phyloP scores from a whole-genome alignment of 176 grass and related monocot genomes.

The Juncus inflexus region DNA sequence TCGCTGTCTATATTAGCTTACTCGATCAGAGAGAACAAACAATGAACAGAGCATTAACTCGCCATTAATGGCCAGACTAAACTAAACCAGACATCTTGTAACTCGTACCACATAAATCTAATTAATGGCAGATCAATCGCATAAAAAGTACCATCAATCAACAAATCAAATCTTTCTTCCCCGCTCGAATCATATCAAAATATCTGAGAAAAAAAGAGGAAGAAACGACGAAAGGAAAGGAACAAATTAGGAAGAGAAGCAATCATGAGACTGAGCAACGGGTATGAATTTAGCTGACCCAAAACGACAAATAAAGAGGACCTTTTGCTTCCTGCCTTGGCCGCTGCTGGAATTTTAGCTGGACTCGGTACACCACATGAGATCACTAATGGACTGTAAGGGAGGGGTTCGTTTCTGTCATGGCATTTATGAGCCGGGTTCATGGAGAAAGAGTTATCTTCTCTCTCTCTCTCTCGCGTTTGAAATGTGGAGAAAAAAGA shows the following conservation, averaged over 20 bases:
- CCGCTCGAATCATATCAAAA: too few species aligned
- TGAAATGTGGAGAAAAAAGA: slow-evolving; percentile 12
- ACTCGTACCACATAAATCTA: background rate
- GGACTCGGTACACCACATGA: background rate
- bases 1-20: slow-evolving; percentile 3
- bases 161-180: background rate
- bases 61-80: slow-evolving; percentile 5
- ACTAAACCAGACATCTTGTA: background rate
- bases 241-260: slow-evolving; percentile 17
- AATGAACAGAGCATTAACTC: background rate
- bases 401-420: background rate
- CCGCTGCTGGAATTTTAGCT: background rate
- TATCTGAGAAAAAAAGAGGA: background rate
- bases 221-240: background rate
- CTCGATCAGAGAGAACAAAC: too few species aligned
- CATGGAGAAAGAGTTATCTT: background rate
- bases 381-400: background rate
- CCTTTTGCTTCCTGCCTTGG: slow-evolving; percentile 42
- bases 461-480: slow-evolving; percentile 6
- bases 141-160: slow-evolving; percentile 13
- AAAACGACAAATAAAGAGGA: slow-evolving; percentile 16
- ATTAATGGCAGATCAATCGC: background rate
- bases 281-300: slow-evolving; percentile 14
- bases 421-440: background rate
- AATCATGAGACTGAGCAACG: slow-evolving; percentile 23